Percentiles rank a stretch among this genome's conserved stretches.
phyloP scores from a whole-genome alignment of 140 eudicot species.

The Erigeron philadelphicus region DNA sequence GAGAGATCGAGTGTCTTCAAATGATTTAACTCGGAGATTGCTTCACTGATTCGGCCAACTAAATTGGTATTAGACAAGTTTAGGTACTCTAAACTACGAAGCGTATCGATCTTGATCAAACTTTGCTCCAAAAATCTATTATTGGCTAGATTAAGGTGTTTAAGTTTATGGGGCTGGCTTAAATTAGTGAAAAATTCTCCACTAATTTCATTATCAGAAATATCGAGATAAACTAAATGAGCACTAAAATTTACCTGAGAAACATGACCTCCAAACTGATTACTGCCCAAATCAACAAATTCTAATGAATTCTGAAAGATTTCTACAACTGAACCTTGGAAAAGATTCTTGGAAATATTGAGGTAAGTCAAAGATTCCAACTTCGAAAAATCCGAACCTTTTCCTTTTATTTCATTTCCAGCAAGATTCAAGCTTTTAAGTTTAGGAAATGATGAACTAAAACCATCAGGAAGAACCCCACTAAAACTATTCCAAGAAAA shows the following conservation, averaged over 20 bases:
- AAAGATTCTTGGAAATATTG: constrained; percentile 63
- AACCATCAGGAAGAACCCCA: constrained; percentile 67
- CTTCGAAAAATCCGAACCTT: constrained; percentile 52
- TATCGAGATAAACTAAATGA: constrained; percentile 59
- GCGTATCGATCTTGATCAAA: constrained; percentile 30
- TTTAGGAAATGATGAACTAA: constrained; percentile 56
- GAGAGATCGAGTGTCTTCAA: constrained; percentile 67
- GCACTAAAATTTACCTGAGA: constrained; percentile 57
- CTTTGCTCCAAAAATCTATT: constrained; percentile 57
- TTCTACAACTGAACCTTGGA: constrained; percentile 67
- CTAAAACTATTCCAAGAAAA: constrained; percentile 52
- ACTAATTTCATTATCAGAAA: constrained; percentile 69
- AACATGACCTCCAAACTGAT: constrained; percentile 71
- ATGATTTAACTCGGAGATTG: constrained; percentile 36
- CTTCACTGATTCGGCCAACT: constrained; percentile 42
- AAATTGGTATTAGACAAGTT: constrained; percentile 60
- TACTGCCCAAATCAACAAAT: constrained; percentile 70
- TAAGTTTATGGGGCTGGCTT: constrained; percentile 49
- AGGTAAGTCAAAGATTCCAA: constrained; percentile 44
- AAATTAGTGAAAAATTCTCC: constrained; percentile 45
- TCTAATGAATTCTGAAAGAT: constrained; percentile 57
- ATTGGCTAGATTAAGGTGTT: constrained; percentile 70
- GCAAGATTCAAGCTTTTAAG: constrained; percentile 66
- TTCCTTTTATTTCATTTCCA: constrained; percentile 47
- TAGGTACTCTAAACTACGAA: constrained; percentile 52